phyloP scores from a whole-genome alignment of 305 asterid genomes.

The Fraxinus albicans region DNA sequence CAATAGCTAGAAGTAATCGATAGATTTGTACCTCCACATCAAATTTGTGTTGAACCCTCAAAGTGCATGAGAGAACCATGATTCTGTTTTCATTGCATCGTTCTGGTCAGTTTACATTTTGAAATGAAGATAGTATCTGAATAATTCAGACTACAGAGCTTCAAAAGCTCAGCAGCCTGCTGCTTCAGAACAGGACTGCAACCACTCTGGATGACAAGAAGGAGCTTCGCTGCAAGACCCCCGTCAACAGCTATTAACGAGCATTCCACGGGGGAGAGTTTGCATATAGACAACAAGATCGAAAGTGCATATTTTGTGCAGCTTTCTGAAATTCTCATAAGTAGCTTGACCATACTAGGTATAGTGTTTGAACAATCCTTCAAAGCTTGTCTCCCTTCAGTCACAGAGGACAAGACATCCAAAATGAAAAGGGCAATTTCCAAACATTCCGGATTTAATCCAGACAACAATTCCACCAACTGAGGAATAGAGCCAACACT shows the following conservation, averaged over 20 bases:
- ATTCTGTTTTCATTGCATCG: constrained; percentile 42
- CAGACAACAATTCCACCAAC: constrained; percentile 44
- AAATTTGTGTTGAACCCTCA: neutral
- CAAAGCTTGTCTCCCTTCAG: constrained; percentile 52
- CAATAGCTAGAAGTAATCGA: constrained; percentile 7
- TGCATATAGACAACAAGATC: constrained; percentile 49
- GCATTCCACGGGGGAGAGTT: constrained; percentile 52
- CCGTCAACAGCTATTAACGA: constrained; percentile 51
- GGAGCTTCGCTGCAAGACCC: constrained; percentile 59
- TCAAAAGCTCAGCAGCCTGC: constrained; percentile 59
- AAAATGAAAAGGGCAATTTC: constrained; percentile 45
- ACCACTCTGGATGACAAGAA: constrained; percentile 64
- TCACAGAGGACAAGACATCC: constrained; percentile 38
- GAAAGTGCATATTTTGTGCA: constrained; percentile 53
- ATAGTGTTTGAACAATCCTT: constrained; percentile 46
- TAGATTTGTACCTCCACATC: neutral
- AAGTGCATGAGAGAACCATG: constrained; percentile 2
- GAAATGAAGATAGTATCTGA: constrained; percentile 58
- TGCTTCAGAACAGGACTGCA: constrained; percentile 49
- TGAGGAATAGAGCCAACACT: constrained; percentile 49
- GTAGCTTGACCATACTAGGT: constrained; percentile 39
- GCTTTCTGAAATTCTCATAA: constrained; percentile 53
- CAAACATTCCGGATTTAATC: constrained; percentile 42
- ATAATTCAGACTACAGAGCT: constrained; percentile 56
- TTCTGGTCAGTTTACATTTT: constrained; percentile 59